Conservation (phyloP, 345 rosid species). For the Nephelium lappaceum region DNA sequence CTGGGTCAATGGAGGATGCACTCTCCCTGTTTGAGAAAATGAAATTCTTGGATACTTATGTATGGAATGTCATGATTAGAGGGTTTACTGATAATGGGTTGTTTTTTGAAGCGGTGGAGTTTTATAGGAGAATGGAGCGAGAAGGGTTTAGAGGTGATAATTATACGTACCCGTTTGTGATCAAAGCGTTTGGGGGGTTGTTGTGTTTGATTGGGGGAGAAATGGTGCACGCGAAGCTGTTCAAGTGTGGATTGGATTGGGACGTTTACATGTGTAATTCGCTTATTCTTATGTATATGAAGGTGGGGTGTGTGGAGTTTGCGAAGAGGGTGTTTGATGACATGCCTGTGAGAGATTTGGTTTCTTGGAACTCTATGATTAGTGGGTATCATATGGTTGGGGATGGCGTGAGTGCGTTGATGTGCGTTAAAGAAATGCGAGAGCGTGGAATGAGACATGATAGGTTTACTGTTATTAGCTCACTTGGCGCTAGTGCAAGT, state of each 20-base stretch:
- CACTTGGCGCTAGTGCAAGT: constrained; percentile 57
- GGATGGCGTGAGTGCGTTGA: constrained; percentile 48
- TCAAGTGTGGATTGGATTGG: constrained; percentile 56
- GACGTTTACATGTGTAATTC: constrained; percentile 73
- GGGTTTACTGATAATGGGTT: constrained; percentile 53
- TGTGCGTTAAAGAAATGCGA: constrained; percentile 50
- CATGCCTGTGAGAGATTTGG: constrained; percentile 68
- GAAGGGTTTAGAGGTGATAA: constrained; percentile 51
- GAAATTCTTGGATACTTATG: constrained; percentile 44
- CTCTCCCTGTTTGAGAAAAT: constrained; percentile 72
- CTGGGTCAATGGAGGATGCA: constrained; percentile 53
- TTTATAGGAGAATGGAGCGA: constrained; percentile 48
- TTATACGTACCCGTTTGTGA: constrained; percentile 69
- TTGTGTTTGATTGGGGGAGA: constrained; percentile 46
- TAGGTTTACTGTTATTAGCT: constrained; percentile 54
- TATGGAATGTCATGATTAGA: constrained; percentile 72
- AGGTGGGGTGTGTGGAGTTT: constrained; percentile 40
- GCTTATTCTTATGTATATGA: constrained; percentile 62
- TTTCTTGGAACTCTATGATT: constrained; percentile 85
- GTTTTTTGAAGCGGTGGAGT: constrained; percentile 44
- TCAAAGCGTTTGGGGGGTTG: constrained; percentile 61
- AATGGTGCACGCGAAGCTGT: constrained; percentile 51
- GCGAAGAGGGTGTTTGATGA: constrained; percentile 68
- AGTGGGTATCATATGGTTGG: constrained; percentile 61
- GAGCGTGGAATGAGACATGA: constrained; percentile 45